Evolutionary conservation across 257 asterid species (phyloP), one percentile per base, ranked within the genome.

Genomic region (Cordia subcordata): DNA sequence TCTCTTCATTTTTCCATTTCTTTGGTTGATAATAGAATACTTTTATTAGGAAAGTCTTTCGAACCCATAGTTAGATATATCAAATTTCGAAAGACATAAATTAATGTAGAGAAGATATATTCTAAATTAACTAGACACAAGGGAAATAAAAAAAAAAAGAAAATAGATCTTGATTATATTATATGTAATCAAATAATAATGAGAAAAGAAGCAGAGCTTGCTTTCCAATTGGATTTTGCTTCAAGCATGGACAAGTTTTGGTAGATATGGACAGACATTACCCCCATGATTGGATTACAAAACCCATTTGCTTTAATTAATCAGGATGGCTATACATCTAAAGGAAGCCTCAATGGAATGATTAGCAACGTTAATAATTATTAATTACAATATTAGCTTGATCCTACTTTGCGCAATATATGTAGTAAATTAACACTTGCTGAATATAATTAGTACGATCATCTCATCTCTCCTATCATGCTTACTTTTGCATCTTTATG

Each of bases 201-300:
- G 53, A 55, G 55, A 58, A 20, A 46, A 53, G 65, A 54, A 69
- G 55, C 35, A 67, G 68, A 62, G 50, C 51, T 62, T 79, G 78
- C 72, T 76, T 70, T 78, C 66, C 54, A 13, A 38, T 32, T 61
- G 64, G 75, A 73, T 78, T 81, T 60, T 79, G 82, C 88, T 83
- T 83, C 67, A 88, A 85, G 93, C 82, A 68, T 65, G 55, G 71
- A 68, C 73, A 66, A 56, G 22, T 75, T 40, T 71, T 71, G 84
- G 64, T 79, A 69, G 82, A 79, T 65, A 59, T 51, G 66, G 45
- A 27, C n/a, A n/a, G n/a, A n/a, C n/a, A n/a, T n/a, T n/a, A n/a
- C 20, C 55, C 66, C 35, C 51, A 51, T 21, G 32, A 32, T 32
- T 65, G 8, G 46, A 49, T 64, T 19, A 15, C 23, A 16, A 72